These are phyloP conservation scores for Jackrogersella multiformis DNA, from an alignment of 495 filamentous ascomycete genomes.

Conservation along the genomic window DNA sequence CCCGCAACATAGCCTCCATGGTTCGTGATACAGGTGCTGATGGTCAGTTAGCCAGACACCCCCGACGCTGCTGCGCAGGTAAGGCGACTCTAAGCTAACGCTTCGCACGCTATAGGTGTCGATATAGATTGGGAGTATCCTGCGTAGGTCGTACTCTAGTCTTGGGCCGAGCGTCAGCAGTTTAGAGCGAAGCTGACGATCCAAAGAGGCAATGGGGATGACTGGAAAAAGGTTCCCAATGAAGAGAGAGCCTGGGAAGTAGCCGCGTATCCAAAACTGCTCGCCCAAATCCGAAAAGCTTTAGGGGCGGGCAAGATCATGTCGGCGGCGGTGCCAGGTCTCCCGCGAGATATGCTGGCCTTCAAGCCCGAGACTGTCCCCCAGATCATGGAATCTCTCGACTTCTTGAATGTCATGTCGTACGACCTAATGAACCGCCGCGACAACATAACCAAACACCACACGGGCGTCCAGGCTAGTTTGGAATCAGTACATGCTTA, in stretches of 20 bases:
- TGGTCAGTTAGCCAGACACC: constrained; percentile 52
- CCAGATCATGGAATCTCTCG: constrained; percentile 68
- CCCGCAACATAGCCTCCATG: constrained; percentile 71
- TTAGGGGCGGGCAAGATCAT: constrained; percentile 69
- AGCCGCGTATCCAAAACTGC: constrained; percentile 68
- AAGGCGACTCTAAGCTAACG: too few relatives aligned
- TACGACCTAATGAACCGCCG: constrained; percentile 84
- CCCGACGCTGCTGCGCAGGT: too few relatives aligned
- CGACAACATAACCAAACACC: constrained; percentile 72
- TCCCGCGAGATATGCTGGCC: constrained; percentile 74
- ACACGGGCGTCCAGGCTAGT: constrained; percentile 66
- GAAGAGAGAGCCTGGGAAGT: constrained; percentile 68
- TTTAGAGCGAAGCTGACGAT: constrained; percentile 1
- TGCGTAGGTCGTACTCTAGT: constrained; percentile 51
- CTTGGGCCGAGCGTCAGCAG: neutral
- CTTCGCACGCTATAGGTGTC: constrained; percentile 47
- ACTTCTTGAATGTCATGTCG: constrained; percentile 82
- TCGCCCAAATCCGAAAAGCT: constrained; percentile 66
- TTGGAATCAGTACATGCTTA: constrained; percentile 68
- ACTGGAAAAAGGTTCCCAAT: constrained; percentile 77
- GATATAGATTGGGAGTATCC: constrained; percentile 88
- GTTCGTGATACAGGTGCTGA: constrained; percentile 69
- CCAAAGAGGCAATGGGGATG: constrained; percentile 75
- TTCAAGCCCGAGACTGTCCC: constrained; percentile 72
- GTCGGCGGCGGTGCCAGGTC: constrained; percentile 76